Conservation (phyloP, 2,329 filamentous ascomycete genomes). For the Penicillium sp. region DNA sequence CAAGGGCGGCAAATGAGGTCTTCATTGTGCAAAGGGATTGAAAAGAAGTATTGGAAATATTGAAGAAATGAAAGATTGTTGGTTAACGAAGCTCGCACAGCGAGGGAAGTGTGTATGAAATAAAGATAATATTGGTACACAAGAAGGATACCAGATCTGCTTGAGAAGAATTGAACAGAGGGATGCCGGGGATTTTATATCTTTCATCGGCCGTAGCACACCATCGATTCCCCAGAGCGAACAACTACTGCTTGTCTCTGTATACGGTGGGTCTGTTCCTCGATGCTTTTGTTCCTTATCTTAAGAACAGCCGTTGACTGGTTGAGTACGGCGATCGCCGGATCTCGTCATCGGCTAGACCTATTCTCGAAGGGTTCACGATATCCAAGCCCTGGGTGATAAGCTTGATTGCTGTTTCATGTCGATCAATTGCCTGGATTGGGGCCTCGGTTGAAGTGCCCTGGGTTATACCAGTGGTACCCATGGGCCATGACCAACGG, state of each 20-base stretch:
- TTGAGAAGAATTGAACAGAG: constrained; percentile 2
- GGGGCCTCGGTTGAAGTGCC: neutral
- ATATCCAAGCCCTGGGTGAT: neutral
- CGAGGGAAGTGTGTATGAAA: neutral
- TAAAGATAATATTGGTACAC: constrained; percentile 3
- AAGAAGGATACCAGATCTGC: constrained; percentile 6
- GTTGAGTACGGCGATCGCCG: neutral
- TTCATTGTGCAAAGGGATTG: constrained; percentile 16
- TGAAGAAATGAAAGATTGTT: neutral
- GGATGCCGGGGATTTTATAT: constrained; percentile 14
- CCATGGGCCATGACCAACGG: neutral
- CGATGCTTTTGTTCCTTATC: neutral
- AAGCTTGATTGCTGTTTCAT: neutral
- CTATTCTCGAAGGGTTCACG: neutral
- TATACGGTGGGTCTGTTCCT: neutral
- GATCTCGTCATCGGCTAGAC: constrained; percentile 1
- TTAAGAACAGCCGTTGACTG: neutral
- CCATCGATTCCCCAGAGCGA: neutral
- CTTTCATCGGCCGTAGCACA: neutral
- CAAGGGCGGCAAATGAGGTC: constrained; percentile 14
- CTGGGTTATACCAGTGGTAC: neutral
- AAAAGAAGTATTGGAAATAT: neutral
- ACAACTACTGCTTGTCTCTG: neutral
- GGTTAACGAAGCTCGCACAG: neutral
- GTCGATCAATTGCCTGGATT: constrained; percentile 7